These are phyloP conservation scores for Neurospora sp. DNA, from an alignment of 495 filamentous ascomycete species.

Conservation along the genomic window DNA sequence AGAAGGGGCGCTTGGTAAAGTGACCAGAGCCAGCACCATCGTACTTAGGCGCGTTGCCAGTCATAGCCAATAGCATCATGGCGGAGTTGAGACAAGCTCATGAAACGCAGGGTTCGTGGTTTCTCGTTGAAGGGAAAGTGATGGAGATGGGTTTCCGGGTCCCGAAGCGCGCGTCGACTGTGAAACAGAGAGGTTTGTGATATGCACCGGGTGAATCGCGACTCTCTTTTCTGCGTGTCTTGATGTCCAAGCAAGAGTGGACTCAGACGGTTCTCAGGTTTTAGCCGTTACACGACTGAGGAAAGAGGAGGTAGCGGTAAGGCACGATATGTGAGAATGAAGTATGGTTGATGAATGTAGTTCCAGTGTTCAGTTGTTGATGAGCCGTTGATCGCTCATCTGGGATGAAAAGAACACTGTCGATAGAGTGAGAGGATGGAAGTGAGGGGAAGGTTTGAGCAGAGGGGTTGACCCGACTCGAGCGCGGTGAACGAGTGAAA, in stretches of 20 bases:
- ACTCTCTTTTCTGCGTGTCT: background rate
- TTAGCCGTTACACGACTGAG: background rate
- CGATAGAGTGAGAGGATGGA: background rate
- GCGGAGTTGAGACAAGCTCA: background rate
- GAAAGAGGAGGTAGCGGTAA: background rate
- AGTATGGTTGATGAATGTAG: background rate
- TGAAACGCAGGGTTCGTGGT: background rate
- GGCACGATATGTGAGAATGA: background rate
- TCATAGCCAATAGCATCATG: background rate
- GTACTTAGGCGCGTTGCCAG: background rate
- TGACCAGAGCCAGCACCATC: background rate
- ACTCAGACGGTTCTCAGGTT: background rate
- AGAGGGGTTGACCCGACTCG: background rate
- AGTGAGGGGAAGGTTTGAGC: background rate
- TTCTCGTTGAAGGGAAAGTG: background rate
- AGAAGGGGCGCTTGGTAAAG: background rate
- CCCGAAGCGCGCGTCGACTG: conserved; percentile 1
- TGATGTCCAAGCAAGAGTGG: background rate
- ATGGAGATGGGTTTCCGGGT: background rate
- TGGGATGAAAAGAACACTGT: background rate
- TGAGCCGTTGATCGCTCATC: background rate
- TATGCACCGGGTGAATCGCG: background rate
- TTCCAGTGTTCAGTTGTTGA: background rate
- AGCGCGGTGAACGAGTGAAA: background rate
- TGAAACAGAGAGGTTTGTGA: background rate